A percentile compares a stretch with the other conserved stretches of the same genome.
These are phyloP conservation scores for Cephalotrichum gorgonifer DNA, from an alignment of 2,329 filamentous ascomycete species.

Conservation along the genomic window DNA sequence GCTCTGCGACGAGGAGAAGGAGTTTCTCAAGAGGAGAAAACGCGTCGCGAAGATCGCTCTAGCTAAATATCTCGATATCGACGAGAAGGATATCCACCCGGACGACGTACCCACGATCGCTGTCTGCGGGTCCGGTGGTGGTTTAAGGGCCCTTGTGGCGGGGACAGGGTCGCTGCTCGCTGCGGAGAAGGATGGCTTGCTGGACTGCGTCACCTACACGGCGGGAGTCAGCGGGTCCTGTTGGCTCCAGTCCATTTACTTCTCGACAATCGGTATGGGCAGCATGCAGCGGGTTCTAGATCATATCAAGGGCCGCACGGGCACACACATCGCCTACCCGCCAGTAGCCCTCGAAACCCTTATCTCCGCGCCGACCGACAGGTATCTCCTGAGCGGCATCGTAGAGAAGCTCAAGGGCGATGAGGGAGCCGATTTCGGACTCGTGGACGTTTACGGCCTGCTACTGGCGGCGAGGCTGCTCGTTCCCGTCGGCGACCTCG, in stretches of 20 bases:
- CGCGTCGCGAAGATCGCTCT: slow-evolving; percentile 61
- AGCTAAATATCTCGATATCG: slow-evolving; percentile 69
- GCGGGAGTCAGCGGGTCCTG: slow-evolving; percentile 93
- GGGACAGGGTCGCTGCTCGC: slow-evolving; percentile 79
- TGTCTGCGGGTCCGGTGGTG: slow-evolving; percentile 88
- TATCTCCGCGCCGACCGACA: slow-evolving; percentile 85
- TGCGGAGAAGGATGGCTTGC: slow-evolving; percentile 74
- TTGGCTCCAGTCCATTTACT: slow-evolving; percentile 84
- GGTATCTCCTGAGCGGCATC: slow-evolving; percentile 75
- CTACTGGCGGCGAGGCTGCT: slow-evolving; percentile 75
- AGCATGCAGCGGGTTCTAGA: slow-evolving; percentile 62
- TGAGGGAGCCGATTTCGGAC: slow-evolving; percentile 65
- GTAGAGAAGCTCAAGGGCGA: slow-evolving; percentile 88
- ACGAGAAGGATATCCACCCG: slow-evolving; percentile 73
- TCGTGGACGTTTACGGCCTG: slow-evolving; percentile 89
- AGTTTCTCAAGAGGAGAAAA: slow-evolving; percentile 60
- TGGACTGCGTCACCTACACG: slow-evolving; percentile 91
- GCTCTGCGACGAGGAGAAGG: slow-evolving; percentile 73
- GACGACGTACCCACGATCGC: slow-evolving; percentile 91
- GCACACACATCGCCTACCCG: slow-evolving; percentile 86
- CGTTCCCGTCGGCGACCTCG: slow-evolving; percentile 69
- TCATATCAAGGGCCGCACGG: slow-evolving; percentile 76
- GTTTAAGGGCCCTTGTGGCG: slow-evolving; percentile 79
- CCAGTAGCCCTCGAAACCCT: slow-evolving; percentile 72
- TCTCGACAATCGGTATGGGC: slow-evolving; percentile 64